phyloP scores from a whole-genome alignment of 768 basidiomycete species.

The Paxillus ammoniavirescens region DNA sequence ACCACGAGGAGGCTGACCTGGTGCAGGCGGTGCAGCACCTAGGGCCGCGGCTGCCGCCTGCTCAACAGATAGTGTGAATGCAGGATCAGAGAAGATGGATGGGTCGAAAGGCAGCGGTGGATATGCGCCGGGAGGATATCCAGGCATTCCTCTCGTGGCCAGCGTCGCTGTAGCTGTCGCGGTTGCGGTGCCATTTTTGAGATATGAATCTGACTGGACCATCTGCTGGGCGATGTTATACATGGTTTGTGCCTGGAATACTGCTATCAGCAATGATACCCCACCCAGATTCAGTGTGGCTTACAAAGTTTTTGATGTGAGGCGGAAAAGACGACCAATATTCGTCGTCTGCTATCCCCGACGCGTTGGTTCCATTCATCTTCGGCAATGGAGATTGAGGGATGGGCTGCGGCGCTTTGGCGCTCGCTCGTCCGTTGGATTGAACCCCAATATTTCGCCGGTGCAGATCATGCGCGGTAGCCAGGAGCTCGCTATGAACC shows the following conservation, averaged over 20 bases:
- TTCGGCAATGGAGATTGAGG: slow-evolving; percentile 21
- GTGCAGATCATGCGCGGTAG: slow-evolving; percentile 61
- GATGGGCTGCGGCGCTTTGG: slow-evolving; percentile 19
- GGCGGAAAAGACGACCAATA: slow-evolving; percentile 71
- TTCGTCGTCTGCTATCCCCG: slow-evolving; percentile 48
- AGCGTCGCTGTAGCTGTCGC: slow-evolving; percentile 29
- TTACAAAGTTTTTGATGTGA: slow-evolving; percentile 68
- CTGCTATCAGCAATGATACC: slow-evolving; percentile 31
- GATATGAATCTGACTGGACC: slow-evolving; percentile 43
- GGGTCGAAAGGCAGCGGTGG: slow-evolving; percentile 49
- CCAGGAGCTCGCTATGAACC: slow-evolving; percentile 58
- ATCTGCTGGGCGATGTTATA: slow-evolving; percentile 70
- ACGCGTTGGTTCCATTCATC: slow-evolving; percentile 20
- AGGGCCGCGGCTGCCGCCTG: slow-evolving; percentile 41
- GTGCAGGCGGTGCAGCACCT: slow-evolving; percentile 27
- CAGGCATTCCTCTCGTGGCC: slow-evolving; percentile 34
- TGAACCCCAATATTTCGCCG: slow-evolving; percentile 38
- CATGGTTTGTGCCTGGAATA: slow-evolving; percentile 57
- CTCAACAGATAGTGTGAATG: slow-evolving; percentile 50
- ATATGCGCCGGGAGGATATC: slow-evolving; percentile 42
- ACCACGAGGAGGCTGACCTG: slow-evolving; percentile 33
- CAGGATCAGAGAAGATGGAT: slow-evolving; percentile 53
- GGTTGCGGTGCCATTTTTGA: slow-evolving; percentile 36
- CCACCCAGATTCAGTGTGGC: slow-evolving; percentile 30
- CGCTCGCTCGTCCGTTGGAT: slow-evolving; percentile 24